Conservation (phyloP, 345 rosid genomes). For the Eucalyptus pumila region DNA sequence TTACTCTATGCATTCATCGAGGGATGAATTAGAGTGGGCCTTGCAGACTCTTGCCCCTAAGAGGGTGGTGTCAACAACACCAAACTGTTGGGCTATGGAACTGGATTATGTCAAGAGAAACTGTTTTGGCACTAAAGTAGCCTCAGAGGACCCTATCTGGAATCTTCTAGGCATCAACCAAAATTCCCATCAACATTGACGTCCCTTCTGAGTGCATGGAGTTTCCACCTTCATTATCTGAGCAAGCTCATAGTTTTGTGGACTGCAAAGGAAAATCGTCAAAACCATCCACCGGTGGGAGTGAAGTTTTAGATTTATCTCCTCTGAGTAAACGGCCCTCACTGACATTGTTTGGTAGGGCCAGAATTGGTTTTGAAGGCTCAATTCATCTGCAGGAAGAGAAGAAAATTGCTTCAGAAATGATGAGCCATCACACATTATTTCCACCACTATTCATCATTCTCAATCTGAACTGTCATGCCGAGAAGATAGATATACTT, state of each 20-base stretch:
- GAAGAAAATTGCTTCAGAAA: neutral
- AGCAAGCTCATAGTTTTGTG: conserved; percentile 2
- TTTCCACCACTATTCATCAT: neutral
- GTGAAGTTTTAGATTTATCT: conserved; percentile 16
- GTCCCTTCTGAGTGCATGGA: neutral
- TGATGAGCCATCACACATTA: neutral
- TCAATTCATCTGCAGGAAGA: conserved; percentile 2
- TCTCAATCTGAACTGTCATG: neutral
- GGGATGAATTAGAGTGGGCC: conserved; percentile 71
- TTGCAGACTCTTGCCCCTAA: conserved; percentile 60
- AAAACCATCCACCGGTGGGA: conserved; percentile 2
- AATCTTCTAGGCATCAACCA: conserved; percentile 61
- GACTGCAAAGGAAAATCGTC: conserved; percentile 7
- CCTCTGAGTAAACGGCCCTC: conserved; percentile 29
- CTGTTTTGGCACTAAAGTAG: conserved; percentile 28
- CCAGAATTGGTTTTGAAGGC: conserved; percentile 33
- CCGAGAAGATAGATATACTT: neutral
- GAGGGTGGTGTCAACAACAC: conserved; percentile 77
- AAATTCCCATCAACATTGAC: conserved; percentile 13
- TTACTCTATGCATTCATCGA: conserved; percentile 81
- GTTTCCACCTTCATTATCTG: conserved; percentile 15
- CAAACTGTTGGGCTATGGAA: conserved; percentile 71
- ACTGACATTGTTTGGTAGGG: conserved; percentile 67
- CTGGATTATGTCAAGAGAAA: conserved; percentile 53
- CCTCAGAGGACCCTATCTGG: conserved; percentile 57